Base-by-base conservation (phyloP, 1,284 basidiomycete genomes). In the Rugosomyces carneus region DNA sequence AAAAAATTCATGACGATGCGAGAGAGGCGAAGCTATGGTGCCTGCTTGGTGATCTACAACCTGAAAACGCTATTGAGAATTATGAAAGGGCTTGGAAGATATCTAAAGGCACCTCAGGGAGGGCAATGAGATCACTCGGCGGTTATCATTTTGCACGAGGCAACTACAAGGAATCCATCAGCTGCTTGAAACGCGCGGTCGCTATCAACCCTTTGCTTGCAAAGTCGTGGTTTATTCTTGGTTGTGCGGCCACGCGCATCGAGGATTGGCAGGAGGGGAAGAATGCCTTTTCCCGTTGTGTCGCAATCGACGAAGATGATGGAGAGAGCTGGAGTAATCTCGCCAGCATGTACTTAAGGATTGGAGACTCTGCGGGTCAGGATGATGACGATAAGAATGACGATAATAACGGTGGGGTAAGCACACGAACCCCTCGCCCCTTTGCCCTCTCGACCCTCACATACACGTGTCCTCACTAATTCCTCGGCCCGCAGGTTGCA, bases 301-400 rank as follows among this genome's bases (percentile, higher is more conserved):
- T 96, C 0, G 71, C 79, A 7, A 82, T 99, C 50, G 94, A 98
- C 52, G 92, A 95, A 51, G 95, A 99, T 57, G 94, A 99, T 60
- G 90, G 81, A 2, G 95, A 99, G 72, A 94, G 92, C 53, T 99
- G 96, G 96, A 97, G 89, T 62, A 99, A 99, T 64, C 71, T 99
- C 44, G 96, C 95, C 18, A 94, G 88, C 52, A 87, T 94, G 58
- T 97, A 98, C 65, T 76, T 99, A 45, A 82, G 90, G 23, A 75
- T 93, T 63, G 83, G 80, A 20, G 20, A 39, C 11, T 29, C 27
- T 2, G n/a, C 23, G 16, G 24, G 32, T 9, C n/a, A 31, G 7
- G 18, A 24, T 5, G 16, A n/a, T 31, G 27, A 27, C 11, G 26
- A n/a, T n/a, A n/a, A 40, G 27, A 27, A 26, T 29, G 46, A 50